These are phyloP conservation scores for Taphrina pruni DNA, from an alignment of 1,139 yeast genomes.

Conservation along the genomic window DNA sequence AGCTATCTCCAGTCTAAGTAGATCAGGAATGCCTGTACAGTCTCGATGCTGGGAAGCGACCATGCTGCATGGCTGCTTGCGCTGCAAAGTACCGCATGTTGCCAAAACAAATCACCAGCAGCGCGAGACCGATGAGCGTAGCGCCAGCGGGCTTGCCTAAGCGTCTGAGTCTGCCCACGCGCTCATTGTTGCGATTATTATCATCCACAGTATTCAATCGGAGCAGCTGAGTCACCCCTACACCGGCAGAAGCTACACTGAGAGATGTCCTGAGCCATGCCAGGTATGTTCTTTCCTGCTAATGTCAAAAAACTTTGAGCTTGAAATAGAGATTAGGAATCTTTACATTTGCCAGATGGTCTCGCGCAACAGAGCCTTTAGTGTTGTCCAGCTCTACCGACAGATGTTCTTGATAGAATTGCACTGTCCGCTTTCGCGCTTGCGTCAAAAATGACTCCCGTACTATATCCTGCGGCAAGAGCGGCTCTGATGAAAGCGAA, in stretches of 20 bases:
- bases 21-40: neutral
- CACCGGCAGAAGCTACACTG: constrained; percentile 36
- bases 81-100: constrained; percentile 26
- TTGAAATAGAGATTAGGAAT: too few species aligned
- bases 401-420: constrained; percentile 15
- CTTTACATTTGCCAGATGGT: constrained; percentile 31
- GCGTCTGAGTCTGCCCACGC: constrained; percentile 17
- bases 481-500: neutral
- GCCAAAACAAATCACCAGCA: constrained; percentile 29
- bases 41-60: constrained; percentile 30
- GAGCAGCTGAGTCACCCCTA: constrained; percentile 33
- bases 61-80: constrained; percentile 32
- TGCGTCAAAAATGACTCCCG: neutral
- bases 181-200: constrained; percentile 7
- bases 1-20: neutral
- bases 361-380: constrained; percentile 33
- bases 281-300: constrained; percentile 26
- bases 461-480: neutral
- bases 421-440: neutral
- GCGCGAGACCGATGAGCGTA: constrained; percentile 22
- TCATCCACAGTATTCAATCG: constrained; percentile 25
- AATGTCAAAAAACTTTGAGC: too few species aligned
- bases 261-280: constrained; percentile 37
- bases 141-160: constrained; percentile 40
- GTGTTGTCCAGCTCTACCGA: constrained; percentile 31